Base-by-base conservation (phyloP, 1,139 yeast species). In the Saccharomycopsis crataegensis region DNA sequence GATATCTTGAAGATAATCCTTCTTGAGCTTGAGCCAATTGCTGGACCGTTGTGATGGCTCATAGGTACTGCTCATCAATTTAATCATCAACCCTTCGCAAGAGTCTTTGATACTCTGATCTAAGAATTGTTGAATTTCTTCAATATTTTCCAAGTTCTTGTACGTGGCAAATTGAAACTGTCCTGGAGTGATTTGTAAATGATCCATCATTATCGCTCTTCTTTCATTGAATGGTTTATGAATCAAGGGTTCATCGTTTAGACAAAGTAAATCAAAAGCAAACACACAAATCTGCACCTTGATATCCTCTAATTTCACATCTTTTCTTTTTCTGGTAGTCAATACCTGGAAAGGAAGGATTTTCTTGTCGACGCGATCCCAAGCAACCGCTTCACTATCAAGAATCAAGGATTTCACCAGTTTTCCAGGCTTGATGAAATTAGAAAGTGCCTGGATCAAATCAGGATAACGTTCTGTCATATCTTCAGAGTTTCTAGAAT, bases 311-410 rank as follows among this genome's bases (percentile, higher is more conserved):
- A 86, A 85, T 51, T 86, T 84, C 8, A 93, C 99, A 60, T 86
- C 97, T 67, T 93, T 94, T 54, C 98, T 79, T 68, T 93, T 93
- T 66, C 99, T 79, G 0, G 99, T 93, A 1, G 96, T 86, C 50
- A 93, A 71, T 0, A 89, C 84, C 67, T 93, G 99, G 69, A 93
- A 93, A 0, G 99, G 99, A 55, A 93, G 71, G 54, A 94, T 91
- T 65, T 85, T 87, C 34, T 80, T 69, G 22, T 77, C 74, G 49
- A 75, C 82, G 57, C 84, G 73, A 67, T 93, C 97, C 96, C 96
- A 93, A 0, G 99, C 99, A n/a, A 94, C 99, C 6, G 97, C 97
- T 68, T 93, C 99, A 69, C 97, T 88, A 66, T 93, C 99, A 55
- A 93, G 68, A 56, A 93, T 89, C 68, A 91, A 67, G 1, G 83